phyloP scores from a whole-genome alignment of 1,284 basidiomycete species.

The Cerioporus squamosus region DNA sequence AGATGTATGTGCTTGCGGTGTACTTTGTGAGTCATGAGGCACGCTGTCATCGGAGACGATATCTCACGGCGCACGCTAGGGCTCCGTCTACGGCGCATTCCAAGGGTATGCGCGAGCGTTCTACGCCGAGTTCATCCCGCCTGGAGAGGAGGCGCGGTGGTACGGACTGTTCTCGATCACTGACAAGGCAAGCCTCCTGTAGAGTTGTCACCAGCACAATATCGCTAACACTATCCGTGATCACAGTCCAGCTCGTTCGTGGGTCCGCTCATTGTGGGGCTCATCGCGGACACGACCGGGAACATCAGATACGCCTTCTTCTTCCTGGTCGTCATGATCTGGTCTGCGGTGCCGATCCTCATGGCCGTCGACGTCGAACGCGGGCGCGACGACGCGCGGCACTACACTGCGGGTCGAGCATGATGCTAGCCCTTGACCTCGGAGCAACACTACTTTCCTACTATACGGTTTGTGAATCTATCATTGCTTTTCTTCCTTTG shows the following conservation, averaged over 20 bases:
- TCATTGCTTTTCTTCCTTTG: too few species aligned
- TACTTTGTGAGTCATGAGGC: constrained; percentile 67
- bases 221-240: not conserved
- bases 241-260: constrained; percentile 84
- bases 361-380: constrained; percentile 67
- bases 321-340: constrained; percentile 83
- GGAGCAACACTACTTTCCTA: not conserved
- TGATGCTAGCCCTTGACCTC: not conserved
- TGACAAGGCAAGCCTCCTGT: constrained; percentile 62
- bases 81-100: constrained; percentile 77
- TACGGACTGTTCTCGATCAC: constrained; percentile 85
- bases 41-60: constrained; percentile 11
- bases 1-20: constrained; percentile 84
- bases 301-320: constrained; percentile 91
- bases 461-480: too few species aligned
- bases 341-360: constrained; percentile 79
- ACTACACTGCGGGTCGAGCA: constrained; percentile 40
- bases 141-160: constrained; percentile 82
- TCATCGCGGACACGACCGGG: constrained; percentile 85
- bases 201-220: not conserved
- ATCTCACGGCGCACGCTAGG: constrained; percentile 35
- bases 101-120: constrained; percentile 82
- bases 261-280: constrained; percentile 84
- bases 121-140: constrained; percentile 79
- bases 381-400: constrained; percentile 70